Percentiles rank a stretch among this genome's conserved stretches.
Conservation (phyloP, 1,284 basidiomycete genomes). For the Violaceomyces palustris region DNA sequence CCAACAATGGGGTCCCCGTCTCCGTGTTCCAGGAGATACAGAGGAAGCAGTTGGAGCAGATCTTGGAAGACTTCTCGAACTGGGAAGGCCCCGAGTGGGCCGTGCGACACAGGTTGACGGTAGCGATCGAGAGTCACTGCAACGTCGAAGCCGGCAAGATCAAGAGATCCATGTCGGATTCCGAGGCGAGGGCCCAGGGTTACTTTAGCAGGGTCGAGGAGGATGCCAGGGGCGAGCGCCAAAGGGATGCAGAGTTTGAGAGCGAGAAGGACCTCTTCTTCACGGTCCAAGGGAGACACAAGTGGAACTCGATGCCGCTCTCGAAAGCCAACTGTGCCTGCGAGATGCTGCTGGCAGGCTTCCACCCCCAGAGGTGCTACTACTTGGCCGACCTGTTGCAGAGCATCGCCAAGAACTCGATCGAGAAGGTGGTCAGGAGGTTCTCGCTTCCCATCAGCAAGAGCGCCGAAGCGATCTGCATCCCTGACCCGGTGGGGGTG, state of each 20-base stretch:
- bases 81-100: conserved; percentile 6
- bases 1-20: conserved; percentile 15
- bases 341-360: conserved; percentile 42
- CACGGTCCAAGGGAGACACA: conserved; percentile 17
- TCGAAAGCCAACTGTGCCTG: conserved; percentile 32
- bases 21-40: conserved; percentile 11
- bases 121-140: conserved; percentile 8
- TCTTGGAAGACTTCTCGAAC: conserved; percentile 11
- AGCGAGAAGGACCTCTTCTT: conserved; percentile 12
- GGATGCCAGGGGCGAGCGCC: too few relatives aligned
- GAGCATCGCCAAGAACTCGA: conserved; percentile 10
- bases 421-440: conserved; percentile 9
- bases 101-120: conserved; percentile 6
- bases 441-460: conserved; percentile 17
- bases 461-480: conserved; percentile 19
- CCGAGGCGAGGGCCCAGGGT: conserved; percentile 18
- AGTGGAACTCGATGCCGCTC: conserved; percentile 26
- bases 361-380: conserved; percentile 14
- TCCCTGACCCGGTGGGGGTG: conserved; percentile 21
- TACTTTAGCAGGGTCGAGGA: too few relatives aligned
- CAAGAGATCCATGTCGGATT: conserved; percentile 13
- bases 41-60: conserved; percentile 6
- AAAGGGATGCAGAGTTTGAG: too few relatives aligned
- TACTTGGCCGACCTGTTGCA: conserved; percentile 19
- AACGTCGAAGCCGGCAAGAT: conserved; percentile 6